phyloP scores from a whole-genome alignment of 2,329 filamentous ascomycete species.

The Pyrenophora graminea region DNA sequence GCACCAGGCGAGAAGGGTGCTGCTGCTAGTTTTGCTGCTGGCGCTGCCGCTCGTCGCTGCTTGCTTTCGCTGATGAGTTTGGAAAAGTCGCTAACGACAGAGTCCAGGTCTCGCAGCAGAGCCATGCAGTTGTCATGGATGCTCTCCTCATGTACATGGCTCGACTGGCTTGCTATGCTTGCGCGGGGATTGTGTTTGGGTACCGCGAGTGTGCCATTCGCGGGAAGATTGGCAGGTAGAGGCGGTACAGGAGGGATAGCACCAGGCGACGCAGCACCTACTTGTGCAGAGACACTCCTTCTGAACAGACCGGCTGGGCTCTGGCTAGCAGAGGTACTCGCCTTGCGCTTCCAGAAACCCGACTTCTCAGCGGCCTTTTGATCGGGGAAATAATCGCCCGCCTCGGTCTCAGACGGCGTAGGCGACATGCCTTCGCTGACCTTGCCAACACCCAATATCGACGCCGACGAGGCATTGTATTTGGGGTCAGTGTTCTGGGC shows the following conservation, averaged over 20 bases:
- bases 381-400: conserved; percentile 61
- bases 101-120: conserved; percentile 82
- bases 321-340: conserved; percentile 57
- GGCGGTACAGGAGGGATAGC: conserved; percentile 43
- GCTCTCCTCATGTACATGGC: conserved; percentile 61
- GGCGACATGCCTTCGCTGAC: conserved; percentile 40
- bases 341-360: conserved; percentile 91
- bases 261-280: conserved; percentile 53
- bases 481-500: conserved; percentile 81
- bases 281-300: conserved; percentile 59
- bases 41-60: conserved; percentile 65
- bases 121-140: conserved; percentile 83
- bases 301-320: conserved; percentile 51
- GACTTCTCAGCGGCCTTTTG: conserved; percentile 59
- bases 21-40: conserved; percentile 62
- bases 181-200: conserved; percentile 40
- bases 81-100: conserved; percentile 81
- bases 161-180: conserved; percentile 49
- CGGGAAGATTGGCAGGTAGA: conserved; percentile 34
- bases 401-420: conserved; percentile 50
- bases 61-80: conserved; percentile 78
- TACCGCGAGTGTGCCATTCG: conserved; percentile 40
- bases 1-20: conserved; percentile 47
- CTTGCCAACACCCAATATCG: conserved; percentile 40
- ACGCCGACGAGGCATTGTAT: conserved; percentile 48